Base-by-base conservation (phyloP, 805 yeast genomes). In the Torulaspora microellipsoides region DNA sequence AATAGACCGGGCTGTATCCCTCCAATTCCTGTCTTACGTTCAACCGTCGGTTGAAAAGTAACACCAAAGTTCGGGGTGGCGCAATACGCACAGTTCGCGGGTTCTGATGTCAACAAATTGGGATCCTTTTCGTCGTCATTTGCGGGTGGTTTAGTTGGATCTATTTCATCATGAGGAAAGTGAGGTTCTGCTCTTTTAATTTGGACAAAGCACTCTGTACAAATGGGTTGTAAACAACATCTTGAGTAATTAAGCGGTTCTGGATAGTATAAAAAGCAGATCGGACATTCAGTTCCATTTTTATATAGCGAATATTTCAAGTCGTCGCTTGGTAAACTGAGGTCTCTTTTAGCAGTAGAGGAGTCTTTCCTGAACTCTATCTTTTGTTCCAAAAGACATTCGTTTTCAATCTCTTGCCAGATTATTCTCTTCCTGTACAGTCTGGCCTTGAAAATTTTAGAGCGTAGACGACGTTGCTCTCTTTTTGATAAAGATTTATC, bases 201-300 rank as follows among this genome's bases (percentile, higher is more conserved):
- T 64, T 91, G 97, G 9, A 91, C 97, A 75, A 91, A 93, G 61
- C 99, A 91, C 66, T 91, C 98, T 1, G 96, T 77, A 66, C 99
- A 93, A 15, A 91, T 89, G 1, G 95, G 90, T 62, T 91, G 98
- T 38, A 77, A 76, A 63, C 99, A 91, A 64, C 99, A 91, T 35
- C 95, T 73, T 8, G 95, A 83, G 41, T 75, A 64, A 66, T 93
- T 93, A 48, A 90, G 65, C 54, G 79, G 77, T 23, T 76, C 72
- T 1, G 98, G 97, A 64, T 83, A 89, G 59, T 76, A 86, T 8
- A 93, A 72, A 61, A 91, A 91, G 60, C 99, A 91, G 51, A 91
- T 91, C 8, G 99, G 98, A 62, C 99, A 91, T 57, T 93, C 99
- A 27, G 74, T 66, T 3, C 87, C 79, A 45, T 77, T 68, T 41